Evolutionary conservation across 768 basidiomycete genomes (phyloP), one percentile per base, ranked within the genome.

Genomic region (Mycena crocata): DNA sequence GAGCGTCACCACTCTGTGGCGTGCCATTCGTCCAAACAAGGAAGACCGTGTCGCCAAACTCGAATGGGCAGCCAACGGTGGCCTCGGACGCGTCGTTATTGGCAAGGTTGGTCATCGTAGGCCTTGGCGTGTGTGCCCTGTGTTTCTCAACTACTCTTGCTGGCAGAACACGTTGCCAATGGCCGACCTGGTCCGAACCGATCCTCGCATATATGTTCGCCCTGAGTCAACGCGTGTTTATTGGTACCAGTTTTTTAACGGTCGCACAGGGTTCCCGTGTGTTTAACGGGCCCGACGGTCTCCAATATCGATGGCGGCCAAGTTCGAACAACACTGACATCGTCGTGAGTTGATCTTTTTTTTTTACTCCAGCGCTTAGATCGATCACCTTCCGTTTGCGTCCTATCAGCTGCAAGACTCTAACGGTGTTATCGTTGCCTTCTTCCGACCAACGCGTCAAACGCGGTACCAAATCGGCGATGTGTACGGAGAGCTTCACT

Each of bases 21-120:
- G 92, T 64, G 81, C 90, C n/a, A 90, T 93, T 73, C 91, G 93
- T 55, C 85, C 91, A 64, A 93, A 91, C 81, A 93, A 91, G 76
- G 93, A 94, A 81, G 93, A 95, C 77, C 90, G 93, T 48, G 90
- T 94, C 74, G 93, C 93, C 69, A 93, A 90, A 81, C 87, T 95
- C 57, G 94, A 95, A 79, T 95, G 93, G 93, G 87, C 91, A 61
- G 82, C 90, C 51, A 93, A 88, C 70, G 93, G 93, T 66, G 90
- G 91, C 62, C 89, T 95, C 55, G 93, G 93, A 66, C 92, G 93
- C 73, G 90, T 93, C 72, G 84, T 92, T 66, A 92, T 95, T 74
- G 93, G 94, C 74, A 94, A 94, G 85, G 93, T 93, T 69, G 60
- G 76, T 71, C 50, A 57, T 61, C 62, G 31, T 68, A 56, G 55